Base-by-base conservation (phyloP, 148 eudicot genomes). In the Rhododendron ferrugineum region DNA sequence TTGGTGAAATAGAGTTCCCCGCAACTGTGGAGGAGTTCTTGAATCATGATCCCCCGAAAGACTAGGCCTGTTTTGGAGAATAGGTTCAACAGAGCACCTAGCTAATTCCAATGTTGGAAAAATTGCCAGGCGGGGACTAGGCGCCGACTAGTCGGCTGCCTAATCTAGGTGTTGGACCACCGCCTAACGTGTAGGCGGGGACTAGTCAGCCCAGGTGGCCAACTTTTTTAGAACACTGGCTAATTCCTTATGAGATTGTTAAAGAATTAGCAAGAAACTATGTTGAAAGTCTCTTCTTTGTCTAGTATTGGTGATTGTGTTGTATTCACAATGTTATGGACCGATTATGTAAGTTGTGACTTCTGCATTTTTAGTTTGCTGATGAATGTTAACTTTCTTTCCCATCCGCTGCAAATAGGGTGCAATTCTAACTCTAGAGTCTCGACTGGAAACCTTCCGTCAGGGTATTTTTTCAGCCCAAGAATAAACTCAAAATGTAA, bases 1-100 rank as follows among this genome's bases (percentile, higher is more conserved):
- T 83, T 84, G 91, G 87, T 46, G 90, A 86, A 85, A 73, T 92
- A 64, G 90, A 88, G 88, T 94, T 95, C 90, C 98, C 98, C 18
- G 90, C 92, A 6, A 93, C 97, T 47, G 82, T 95, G 42, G 91
- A 91, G 18, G 97, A 92, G 84, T 94, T 91, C 90, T 90, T 95
- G 92, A 88, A 82, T 82, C 88, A 83, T 89, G 97, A 95, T 88
- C 94, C 92, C 4, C 97, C 98, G 5, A 30, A 64, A 52, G 83
- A 80, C 40, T 62, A 85, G 87, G 72, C 82, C n/a, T 62, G 36
- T n/a, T 13, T 8, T 52, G 47, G 68, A 50, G 62, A 49, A 49
- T 3, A n/a, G 40, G 10, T 40, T 76, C 49, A 37, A 34, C 22
- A 56, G 32, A 37, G 44, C 68, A 54, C 40, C 84, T 37, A 70